Percentiles rank a stretch among this genome's conserved stretches.
These are phyloP conservation scores for Castanea crenata DNA, from an alignment of 306 rosid genomes.

Conservation along the genomic window DNA sequence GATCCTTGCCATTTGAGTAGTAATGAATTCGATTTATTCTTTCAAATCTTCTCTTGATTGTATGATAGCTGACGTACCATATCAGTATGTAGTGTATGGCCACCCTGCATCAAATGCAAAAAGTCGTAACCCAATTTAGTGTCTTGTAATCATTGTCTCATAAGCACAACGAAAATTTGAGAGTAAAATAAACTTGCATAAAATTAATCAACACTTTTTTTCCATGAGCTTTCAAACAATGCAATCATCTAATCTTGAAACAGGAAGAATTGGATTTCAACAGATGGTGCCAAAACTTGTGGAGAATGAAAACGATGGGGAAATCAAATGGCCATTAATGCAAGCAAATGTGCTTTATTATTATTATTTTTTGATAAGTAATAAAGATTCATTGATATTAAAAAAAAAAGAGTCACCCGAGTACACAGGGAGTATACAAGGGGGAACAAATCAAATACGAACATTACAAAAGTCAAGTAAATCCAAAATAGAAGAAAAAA, in stretches of 20 bases:
- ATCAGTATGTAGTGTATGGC: conserved; percentile 75
- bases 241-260: background rate
- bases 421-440: too few species aligned
- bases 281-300: background rate
- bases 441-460: too few species aligned
- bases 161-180: conserved; percentile 13
- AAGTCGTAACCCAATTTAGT: conserved; percentile 5
- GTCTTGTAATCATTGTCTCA: background rate
- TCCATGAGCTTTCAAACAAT: background rate
- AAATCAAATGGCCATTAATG: background rate
- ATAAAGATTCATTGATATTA: too few species aligned
- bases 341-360: too few species aligned
- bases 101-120: conserved; percentile 51
- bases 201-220: background rate
- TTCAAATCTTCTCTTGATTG: conserved; percentile 22
- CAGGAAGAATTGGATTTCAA: conserved; percentile 5
- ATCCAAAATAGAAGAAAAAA: too few species aligned
- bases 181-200: background rate
- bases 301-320: background rate
- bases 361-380: too few species aligned
- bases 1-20: background rate
- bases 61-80: conserved; percentile 43
- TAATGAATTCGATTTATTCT: background rate
- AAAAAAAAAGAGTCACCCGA: too few species aligned
- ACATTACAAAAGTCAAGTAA: too few species aligned